phyloP scores from a whole-genome alignment of 2,329 filamentous ascomycete species.

The Sclerotinia borealis region DNA sequence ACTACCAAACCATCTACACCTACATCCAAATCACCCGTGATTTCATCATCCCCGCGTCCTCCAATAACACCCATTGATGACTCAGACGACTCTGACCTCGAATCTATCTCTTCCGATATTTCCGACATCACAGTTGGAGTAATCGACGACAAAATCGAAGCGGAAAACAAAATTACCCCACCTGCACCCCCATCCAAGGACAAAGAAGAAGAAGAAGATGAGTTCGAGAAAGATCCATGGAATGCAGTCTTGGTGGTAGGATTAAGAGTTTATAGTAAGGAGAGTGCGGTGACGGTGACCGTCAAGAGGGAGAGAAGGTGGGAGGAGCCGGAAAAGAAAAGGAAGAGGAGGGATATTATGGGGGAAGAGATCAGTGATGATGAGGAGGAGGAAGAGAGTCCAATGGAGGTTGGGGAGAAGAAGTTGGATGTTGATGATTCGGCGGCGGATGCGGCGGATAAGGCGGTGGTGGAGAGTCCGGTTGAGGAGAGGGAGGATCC shows the following conservation, averaged over 20 bases:
- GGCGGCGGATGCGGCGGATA: conserved; percentile 11
- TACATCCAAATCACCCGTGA: not conserved
- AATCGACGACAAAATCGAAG: conserved; percentile 19
- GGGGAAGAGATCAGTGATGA: conserved; percentile 43
- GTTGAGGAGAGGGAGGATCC: not conserved
- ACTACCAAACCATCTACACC: not conserved
- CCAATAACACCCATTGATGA: not conserved
- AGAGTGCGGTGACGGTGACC: conserved; percentile 25
- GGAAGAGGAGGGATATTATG: conserved; percentile 32
- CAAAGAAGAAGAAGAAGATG: conserved; percentile 45
- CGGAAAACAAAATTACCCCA: conserved; percentile 13
- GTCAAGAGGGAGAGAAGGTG: conserved; percentile 23
- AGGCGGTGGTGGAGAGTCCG: conserved; percentile 5
- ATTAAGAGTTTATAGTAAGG: conserved; percentile 53
- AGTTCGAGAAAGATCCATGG: conserved; percentile 53
- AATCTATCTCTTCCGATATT: conserved; percentile 21
- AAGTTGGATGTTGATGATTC: conserved; percentile 14
- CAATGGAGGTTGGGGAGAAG: conserved; percentile 12
- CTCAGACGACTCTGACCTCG: conserved; percentile 13
- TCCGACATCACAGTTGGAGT: conserved; percentile 18
- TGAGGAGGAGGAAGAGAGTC: conserved; percentile 15
- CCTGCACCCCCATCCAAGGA: conserved; percentile 12
- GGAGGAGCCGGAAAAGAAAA: conserved; percentile 20
- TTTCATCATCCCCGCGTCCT: not conserved
- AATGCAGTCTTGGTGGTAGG: conserved; percentile 58